phyloP scores from a whole-genome alignment of 305 asterid genomes.

The Plantago lanceolata region DNA sequence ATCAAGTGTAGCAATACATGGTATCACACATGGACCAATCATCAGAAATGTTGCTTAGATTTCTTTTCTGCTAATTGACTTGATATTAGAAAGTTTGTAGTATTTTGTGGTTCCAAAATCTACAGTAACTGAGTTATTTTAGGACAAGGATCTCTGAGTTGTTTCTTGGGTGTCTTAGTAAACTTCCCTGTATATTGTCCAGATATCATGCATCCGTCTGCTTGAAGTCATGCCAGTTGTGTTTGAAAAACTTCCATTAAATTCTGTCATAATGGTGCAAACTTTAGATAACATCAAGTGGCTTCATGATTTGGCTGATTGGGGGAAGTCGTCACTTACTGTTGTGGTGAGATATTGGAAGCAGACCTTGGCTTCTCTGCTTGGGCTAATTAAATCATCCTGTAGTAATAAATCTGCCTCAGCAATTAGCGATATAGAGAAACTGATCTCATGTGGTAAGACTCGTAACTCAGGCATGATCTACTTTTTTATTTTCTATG shows the following conservation, averaged over 20 bases:
- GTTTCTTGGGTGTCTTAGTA: slow-evolving; percentile 22
- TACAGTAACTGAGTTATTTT: slow-evolving; percentile 21
- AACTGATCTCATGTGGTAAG: slow-evolving; percentile 69
- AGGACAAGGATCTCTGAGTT: slow-evolving; percentile 21
- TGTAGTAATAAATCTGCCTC: slow-evolving; percentile 54
- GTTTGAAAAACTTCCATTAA: slow-evolving; percentile 49
- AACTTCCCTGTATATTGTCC: slow-evolving; percentile 33
- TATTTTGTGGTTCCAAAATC: slow-evolving; percentile 20
- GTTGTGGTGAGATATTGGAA: slow-evolving; percentile 90
- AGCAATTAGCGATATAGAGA: slow-evolving; percentile 51
- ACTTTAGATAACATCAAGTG: slow-evolving; percentile 43
- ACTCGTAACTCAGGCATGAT: slow-evolving; percentile 24
- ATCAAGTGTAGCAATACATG: slow-evolving; percentile 18
- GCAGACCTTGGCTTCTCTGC: slow-evolving; percentile 61
- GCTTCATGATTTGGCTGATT: slow-evolving; percentile 80
- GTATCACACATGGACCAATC: slow-evolving; percentile 11
- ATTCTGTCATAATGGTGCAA: slow-evolving; percentile 36
- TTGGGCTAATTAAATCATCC: slow-evolving; percentile 55
- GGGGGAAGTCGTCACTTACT: slow-evolving; percentile 90
- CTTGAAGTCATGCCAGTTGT: slow-evolving; percentile 78
- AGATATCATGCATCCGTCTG: slow-evolving; percentile 89
- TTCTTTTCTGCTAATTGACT: slow-evolving; percentile 15
- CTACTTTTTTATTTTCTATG: slow-evolving; percentile 17
- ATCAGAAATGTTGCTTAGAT: slow-evolving; percentile 11
- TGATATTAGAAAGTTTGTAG: neutral